Evolutionary conservation across 179 eudicot species (phyloP), one percentile per base, ranked within the genome.

Genomic region (Corrigiola litoralis): DNA sequence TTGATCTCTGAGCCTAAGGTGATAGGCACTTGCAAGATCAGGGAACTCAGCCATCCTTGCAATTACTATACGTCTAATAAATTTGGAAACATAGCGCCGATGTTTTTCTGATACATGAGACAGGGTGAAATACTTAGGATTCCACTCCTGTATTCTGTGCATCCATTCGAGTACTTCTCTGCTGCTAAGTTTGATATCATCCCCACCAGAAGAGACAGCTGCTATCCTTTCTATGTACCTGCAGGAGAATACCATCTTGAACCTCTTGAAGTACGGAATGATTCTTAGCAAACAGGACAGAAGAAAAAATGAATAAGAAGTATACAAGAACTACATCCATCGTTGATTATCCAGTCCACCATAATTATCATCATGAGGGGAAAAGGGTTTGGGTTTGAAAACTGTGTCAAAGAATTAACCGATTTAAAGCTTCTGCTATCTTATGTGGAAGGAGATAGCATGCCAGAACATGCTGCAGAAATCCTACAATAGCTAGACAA

Each of bases 191-290:
- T 72, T 65, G 42, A 81, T 65, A 27, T 71, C 75, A 46, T 83
- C 82, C 5, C 80, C 84, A 12, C 83, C 84, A 1, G 95, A 80
- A 20, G 98, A 82, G 50, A 92, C 98, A 24, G 73, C 70, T 27
- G 98, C 97, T 34, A 92, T 86, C 64, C 96, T 79, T 65, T 92
- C 98, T 62, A 87, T 81, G 65, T 92, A 92, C 89, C 98, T 92
- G 76, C 37, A 70, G 60, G 13, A 29, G 23, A 34, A 28, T 20
- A 25, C 45, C 13, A 50, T 42, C 53, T 57, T 31, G 20, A 55
- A 51, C 24, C 38, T 49, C 8, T n/a, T 17, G 21, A 24, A 24
- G 4, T 31, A 13, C n/a, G n/a, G n/a, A n/a, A n/a, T 11, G 24
- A 10, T 28, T 42, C 9, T 28, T 13, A 41, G n/a, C 25, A 44